Percentiles rank a stretch among this genome's conserved stretches.
Evolutionary conservation across 805 yeast genomes (phyloP).

Genomic region (Spathaspora hagerdaliae): DNA sequence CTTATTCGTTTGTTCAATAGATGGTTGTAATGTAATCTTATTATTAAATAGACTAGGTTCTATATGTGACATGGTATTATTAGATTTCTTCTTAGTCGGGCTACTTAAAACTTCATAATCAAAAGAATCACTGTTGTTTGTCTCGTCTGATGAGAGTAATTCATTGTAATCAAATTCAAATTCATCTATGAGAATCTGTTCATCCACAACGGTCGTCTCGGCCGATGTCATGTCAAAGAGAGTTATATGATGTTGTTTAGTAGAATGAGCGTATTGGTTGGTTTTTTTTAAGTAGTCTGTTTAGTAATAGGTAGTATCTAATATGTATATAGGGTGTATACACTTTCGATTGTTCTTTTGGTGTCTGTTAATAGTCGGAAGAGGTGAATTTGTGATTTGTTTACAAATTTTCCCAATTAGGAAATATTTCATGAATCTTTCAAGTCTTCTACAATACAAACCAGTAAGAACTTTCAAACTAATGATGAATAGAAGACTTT

Average conservation of each 20-base stretch:
- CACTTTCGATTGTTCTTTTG: not conserved
- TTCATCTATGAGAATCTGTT: slow-evolving; percentile 8
- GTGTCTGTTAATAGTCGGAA: not conserved
- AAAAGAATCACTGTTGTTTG: not conserved
- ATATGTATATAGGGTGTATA: too few relatives aligned
- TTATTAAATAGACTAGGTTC: slow-evolving; percentile 1
- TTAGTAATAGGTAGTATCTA: too few relatives aligned
- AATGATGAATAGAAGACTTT: too few relatives aligned
- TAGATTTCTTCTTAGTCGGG: not conserved
- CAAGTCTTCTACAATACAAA: too few relatives aligned
- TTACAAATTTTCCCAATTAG: slow-evolving; percentile 13
- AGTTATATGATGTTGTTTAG: too few relatives aligned
- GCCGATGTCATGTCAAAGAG: too few relatives aligned
- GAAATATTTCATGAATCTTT: not conserved
- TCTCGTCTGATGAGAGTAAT: slow-evolving; percentile 8
- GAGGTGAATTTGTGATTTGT: slow-evolving; percentile 4
- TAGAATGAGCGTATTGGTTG: too few relatives aligned
- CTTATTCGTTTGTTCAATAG: slow-evolving; percentile 6
- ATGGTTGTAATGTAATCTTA: slow-evolving; percentile 8
- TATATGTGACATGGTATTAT: not conserved
- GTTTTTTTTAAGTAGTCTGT: too few relatives aligned
- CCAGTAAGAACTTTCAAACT: too few relatives aligned
- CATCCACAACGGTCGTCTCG: not conserved
- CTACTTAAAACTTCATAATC: not conserved
- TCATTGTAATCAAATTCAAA: slow-evolving; percentile 17